Evolutionary conservation across 108 stramenopile genomes (phyloP).

Genomic region (Cyclotella kingstonii): DNA sequence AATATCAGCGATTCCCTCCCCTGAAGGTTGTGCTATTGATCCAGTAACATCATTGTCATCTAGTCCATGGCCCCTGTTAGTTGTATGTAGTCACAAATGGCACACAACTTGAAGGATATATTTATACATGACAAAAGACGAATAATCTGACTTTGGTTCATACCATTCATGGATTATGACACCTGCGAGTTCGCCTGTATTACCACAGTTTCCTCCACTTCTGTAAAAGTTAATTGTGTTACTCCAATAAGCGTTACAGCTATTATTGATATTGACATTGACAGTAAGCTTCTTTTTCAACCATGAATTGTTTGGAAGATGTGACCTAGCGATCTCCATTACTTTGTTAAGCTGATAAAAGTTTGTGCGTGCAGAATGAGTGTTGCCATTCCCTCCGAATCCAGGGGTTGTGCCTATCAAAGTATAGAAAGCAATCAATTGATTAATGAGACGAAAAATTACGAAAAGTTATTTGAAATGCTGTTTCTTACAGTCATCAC

Average conservation of each 20-base stretch:
- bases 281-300: neutral
- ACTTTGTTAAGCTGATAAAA: conserved; percentile 21
- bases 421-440: neutral
- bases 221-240: conserved; percentile 24
- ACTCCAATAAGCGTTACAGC: conserved; percentile 23
- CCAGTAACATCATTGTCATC: conserved; percentile 17
- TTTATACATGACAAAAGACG: too few species aligned
- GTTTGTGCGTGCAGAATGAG: conserved; percentile 7
- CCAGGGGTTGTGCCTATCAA: conserved; percentile 14
- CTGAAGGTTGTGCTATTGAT: conserved; percentile 3
- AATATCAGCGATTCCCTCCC: conserved; percentile 24
- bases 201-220: conserved; percentile 8
- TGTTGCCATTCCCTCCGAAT: conserved; percentile 14
- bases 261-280: neutral
- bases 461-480: neutral
- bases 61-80: conserved; percentile 14
- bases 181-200: conserved; percentile 19
- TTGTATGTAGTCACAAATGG: too few species aligned
- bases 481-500: conserved; percentile 7
- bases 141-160: neutral
- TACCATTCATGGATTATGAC: conserved; percentile 24
- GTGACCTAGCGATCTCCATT: conserved; percentile 9
- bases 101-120: too few species aligned
- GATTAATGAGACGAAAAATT: neutral
- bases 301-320: conserved; percentile 16